Base-by-base conservation (phyloP, 495 filamentous ascomycete species). In the Trichocladium antarcticum region DNA sequence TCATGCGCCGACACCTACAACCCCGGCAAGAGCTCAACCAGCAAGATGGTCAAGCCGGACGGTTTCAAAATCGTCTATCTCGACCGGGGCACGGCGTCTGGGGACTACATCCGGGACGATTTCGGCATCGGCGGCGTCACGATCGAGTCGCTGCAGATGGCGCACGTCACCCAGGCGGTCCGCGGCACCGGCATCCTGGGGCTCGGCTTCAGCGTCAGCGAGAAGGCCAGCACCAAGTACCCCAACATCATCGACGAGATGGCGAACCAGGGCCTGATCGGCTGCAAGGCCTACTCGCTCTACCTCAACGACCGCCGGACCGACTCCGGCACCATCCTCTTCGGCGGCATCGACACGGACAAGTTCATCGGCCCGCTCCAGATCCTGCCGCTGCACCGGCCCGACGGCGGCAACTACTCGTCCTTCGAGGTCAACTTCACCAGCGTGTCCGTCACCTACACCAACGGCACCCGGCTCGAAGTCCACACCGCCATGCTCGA, bases 261-360 rank as follows among this genome's bases (percentile, higher is more conserved):
- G 72, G 76, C 79, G 34, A 64, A 79, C 31, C 74, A 83, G 51
- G 79, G 78, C 5, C 43, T 84, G 34, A 92, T 95, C 60, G 75
- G 78, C 40, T 79, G 77, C n/a, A 83, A 79, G 56, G 89, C 89
- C 21, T 98, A 92, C 64, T 89, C 84, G 48, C 69, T 95, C 9
- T 95, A 87, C 74, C 73, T 95, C 21, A 72, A 78, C 61, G 72
- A 75, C 54, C 59, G 71, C 6, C 68, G 80, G 22, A 72, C 84
- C 38, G 77, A 75, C 38, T 79, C 81, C 1, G 92, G 92, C 15
- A 77, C 77, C 27, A 83, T 98, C 47, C 72, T 98, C 27, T 96
- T 98, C 56, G 92, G 92, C 36, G 93, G 90, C 27, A 76, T 96
- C 27, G 84, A 98, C 61, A 85, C 79, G 0, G 76, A 77, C 46